phyloP scores from a whole-genome alignment of 352 stramenopile genomes.

The Phytophthora uliginosa region DNA sequence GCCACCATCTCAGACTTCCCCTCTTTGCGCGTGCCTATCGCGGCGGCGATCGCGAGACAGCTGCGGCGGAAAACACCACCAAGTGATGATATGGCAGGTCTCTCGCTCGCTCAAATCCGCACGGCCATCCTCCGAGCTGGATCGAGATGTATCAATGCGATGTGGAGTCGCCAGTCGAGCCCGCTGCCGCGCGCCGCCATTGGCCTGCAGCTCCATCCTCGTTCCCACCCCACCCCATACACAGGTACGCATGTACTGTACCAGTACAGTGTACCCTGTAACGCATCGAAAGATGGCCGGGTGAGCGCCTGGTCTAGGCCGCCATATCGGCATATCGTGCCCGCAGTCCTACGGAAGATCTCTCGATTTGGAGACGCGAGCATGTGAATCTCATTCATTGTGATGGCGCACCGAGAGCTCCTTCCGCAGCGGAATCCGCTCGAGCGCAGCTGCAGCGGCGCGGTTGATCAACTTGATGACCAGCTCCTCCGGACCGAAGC shows the following conservation, averaged over 20 bases:
- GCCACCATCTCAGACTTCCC: constrained; percentile 9
- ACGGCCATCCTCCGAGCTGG: constrained; percentile 27
- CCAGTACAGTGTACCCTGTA: background rate
- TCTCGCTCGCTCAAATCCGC: constrained; percentile 28
- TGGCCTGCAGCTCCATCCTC: background rate
- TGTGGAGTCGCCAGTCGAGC: constrained; percentile 40
- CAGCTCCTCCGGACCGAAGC: constrained; percentile 19
- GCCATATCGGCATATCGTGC: constrained; percentile 22
- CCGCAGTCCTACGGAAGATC: constrained; percentile 26
- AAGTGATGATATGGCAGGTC: constrained; percentile 37
- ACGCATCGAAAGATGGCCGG: constrained; percentile 23
- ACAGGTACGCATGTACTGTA: too few relatives aligned
- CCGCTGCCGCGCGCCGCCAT: background rate
- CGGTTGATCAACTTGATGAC: constrained; percentile 16
- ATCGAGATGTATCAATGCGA: constrained; percentile 45
- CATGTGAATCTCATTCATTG: too few relatives aligned
- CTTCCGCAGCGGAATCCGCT: background rate
- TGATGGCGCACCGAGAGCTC: constrained; percentile 23
- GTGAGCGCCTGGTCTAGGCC: constrained; percentile 14
- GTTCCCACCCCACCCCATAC: background rate
- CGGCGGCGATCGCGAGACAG: constrained; percentile 7
- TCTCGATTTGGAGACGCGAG: constrained; percentile 45
- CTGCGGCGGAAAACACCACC: constrained; percentile 32
- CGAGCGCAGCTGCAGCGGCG: constrained; percentile 28
- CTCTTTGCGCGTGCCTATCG: constrained; percentile 25